These are phyloP conservation scores for Huiozyma naganishii DNA, from an alignment of 805 yeast genomes.

Conservation along the genomic window DNA sequence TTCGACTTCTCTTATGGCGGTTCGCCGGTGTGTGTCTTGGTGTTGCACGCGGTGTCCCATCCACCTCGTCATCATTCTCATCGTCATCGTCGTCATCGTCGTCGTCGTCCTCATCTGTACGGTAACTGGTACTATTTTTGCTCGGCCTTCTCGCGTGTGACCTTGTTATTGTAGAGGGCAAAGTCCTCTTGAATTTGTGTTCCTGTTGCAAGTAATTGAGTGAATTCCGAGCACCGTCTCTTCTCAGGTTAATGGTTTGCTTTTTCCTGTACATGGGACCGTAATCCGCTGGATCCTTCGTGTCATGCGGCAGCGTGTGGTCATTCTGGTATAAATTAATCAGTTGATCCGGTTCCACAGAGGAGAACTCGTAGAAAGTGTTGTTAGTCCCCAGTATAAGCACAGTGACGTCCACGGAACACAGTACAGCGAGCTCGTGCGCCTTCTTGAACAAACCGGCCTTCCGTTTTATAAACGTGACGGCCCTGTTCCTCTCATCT, in stretches of 20 bases:
- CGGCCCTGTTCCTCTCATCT: constrained; percentile 65
- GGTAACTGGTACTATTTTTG: neutral
- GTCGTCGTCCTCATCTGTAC: constrained; percentile 2
- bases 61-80: constrained; percentile 1
- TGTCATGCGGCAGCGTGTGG: constrained; percentile 36
- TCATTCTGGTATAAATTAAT: constrained; percentile 31
- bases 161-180: too few species aligned
- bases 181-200: too few species aligned
- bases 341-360: constrained; percentile 52
- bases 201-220: too few species aligned
- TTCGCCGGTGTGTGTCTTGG: neutral
- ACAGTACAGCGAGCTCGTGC: constrained; percentile 62
- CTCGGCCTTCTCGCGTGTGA: neutral
- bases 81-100: constrained; percentile 8
- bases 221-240: too few species aligned
- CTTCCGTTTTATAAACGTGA: constrained; percentile 83
- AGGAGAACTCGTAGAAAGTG: constrained; percentile 74
- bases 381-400: constrained; percentile 75
- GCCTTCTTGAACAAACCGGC: constrained; percentile 78
- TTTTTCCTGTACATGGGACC: constrained; percentile 42
- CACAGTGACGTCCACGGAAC: constrained; percentile 89
- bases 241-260: constrained; percentile 3
- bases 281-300: constrained; percentile 53
- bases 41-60: constrained; percentile 12
- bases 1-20: too few species aligned